Evolutionary conservation across 2,329 filamentous ascomycete genomes (phyloP).

Genomic region (Macroventuria anomochaeta): DNA sequence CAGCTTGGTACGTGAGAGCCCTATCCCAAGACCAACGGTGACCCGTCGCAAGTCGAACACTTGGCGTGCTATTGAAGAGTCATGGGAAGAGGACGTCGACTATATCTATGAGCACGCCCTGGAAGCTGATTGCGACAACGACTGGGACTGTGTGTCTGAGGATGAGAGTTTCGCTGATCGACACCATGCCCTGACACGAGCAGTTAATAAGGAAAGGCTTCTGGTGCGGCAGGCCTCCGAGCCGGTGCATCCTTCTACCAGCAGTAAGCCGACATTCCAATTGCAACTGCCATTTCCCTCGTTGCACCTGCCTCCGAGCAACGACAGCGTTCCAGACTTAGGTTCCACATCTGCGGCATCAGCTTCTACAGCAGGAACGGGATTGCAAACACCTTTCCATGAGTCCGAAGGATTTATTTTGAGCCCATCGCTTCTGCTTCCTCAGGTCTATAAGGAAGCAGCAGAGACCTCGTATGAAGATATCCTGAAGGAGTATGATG

Average conservation of each 20-base stretch:
- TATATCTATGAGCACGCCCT: constrained; percentile 67
- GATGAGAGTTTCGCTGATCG: constrained; percentile 47
- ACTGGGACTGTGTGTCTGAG: constrained; percentile 57
- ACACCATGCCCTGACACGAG: constrained; percentile 9
- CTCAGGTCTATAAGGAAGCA: constrained; percentile 45
- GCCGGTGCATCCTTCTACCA: background rate
- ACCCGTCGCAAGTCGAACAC: constrained; percentile 42
- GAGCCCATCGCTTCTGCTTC: constrained; percentile 46
- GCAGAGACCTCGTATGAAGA: constrained; percentile 49
- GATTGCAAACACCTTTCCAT: constrained; percentile 39
- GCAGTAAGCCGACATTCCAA: constrained; percentile 5
- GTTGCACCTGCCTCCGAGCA: constrained; percentile 38
- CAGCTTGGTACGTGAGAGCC: constrained; percentile 37
- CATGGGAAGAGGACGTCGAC: constrained; percentile 69
- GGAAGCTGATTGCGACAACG: constrained; percentile 66
- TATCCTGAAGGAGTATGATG: constrained; percentile 51
- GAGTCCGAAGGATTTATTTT: constrained; percentile 46
- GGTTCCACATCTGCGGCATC: constrained; percentile 45
- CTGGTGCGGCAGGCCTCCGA: constrained; percentile 5
- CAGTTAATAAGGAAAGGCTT: constrained; percentile 7
- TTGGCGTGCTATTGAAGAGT: constrained; percentile 50
- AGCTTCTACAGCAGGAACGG: constrained; percentile 37
- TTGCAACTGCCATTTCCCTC: constrained; percentile 34
- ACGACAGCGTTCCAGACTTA: constrained; percentile 42
- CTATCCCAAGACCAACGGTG: constrained; percentile 28